A percentile compares a stretch with the other conserved stretches of the same genome.
These are phyloP conservation scores for Halteria grandinella DNA, from an alignment of 73 alveolate genomes.

Conservation along the genomic window DNA sequence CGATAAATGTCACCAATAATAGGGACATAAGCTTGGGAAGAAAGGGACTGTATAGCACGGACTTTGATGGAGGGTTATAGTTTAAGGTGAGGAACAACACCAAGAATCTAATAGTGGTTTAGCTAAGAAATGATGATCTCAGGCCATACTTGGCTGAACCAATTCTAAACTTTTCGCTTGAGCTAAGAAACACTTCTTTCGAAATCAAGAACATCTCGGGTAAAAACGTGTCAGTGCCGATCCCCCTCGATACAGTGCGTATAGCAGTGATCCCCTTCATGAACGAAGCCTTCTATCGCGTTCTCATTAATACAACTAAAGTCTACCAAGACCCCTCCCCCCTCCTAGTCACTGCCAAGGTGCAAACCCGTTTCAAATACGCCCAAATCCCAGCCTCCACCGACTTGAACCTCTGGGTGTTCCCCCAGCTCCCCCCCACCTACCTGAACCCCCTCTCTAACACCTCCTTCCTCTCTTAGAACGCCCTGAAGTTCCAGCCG, in stretches of 20 bases:
- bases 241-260: background rate
- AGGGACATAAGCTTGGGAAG: background rate
- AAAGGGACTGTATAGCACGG: background rate
- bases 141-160: slow-evolving; percentile 12
- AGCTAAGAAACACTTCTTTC: slow-evolving; percentile 7
- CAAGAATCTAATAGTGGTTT: background rate
- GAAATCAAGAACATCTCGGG: slow-evolving; percentile 13
- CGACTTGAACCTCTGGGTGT: slow-evolving; percentile 1
- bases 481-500: slow-evolving; percentile 9
- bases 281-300: slow-evolving; percentile 6
- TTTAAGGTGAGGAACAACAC: background rate
- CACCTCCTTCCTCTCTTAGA: background rate
- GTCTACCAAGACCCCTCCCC: slow-evolving; percentile 22
- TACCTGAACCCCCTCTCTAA: slow-evolving; percentile 3
- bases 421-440: slow-evolving; percentile 44
- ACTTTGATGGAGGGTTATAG: background rate
- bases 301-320: background rate
- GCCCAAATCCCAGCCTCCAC: background rate
- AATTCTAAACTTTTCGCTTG: background rate
- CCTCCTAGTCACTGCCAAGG: background rate
- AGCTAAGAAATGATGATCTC: slow-evolving; percentile 10
- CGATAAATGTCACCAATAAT: background rate
- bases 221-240: slow-evolving; percentile 1
- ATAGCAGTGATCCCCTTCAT: slow-evolving; percentile 9
- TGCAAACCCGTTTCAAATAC: background rate